Percentiles rank a stretch among this genome's conserved stretches.
Conservation (phyloP, 2,329 filamentous ascomycete species). For the Pseudocercospora musae region DNA sequence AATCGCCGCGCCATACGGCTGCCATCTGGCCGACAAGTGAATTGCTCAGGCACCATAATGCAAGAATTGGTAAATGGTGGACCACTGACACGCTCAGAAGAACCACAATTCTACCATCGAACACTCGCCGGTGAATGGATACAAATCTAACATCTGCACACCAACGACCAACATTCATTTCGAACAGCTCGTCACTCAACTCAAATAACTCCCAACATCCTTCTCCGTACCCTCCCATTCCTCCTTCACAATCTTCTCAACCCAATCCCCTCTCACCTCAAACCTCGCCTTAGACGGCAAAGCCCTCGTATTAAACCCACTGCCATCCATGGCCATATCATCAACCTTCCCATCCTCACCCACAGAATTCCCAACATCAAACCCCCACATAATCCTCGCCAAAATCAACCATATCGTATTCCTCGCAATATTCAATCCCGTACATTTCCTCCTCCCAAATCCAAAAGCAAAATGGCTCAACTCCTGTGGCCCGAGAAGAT, state of each 20-base stretch:
- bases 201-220: neutral
- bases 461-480: conserved; percentile 25
- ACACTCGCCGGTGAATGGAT: neutral
- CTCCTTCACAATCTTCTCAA: neutral
- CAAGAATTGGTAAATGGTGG: neutral
- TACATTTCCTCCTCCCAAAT: conserved; percentile 32
- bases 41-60: neutral
- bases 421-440: conserved; percentile 33
- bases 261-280: neutral
- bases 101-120: neutral
- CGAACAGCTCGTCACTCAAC: neutral
- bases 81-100: neutral
- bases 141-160: neutral
- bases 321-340: neutral
- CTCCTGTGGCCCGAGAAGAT: neutral
- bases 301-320: neutral
- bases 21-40: neutral
- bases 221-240: neutral
- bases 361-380: conserved; percentile 37
- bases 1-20: neutral
- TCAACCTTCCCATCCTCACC: conserved; percentile 36
- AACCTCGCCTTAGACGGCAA: neutral
- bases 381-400: conserved; percentile 47
- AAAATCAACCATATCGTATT: conserved; percentile 35
- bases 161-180: neutral